Percentiles rank a stretch among this genome's conserved stretches.
phyloP scores from a whole-genome alignment of 2,329 filamentous ascomycete species.

The Trichophyton verrucosum region DNA sequence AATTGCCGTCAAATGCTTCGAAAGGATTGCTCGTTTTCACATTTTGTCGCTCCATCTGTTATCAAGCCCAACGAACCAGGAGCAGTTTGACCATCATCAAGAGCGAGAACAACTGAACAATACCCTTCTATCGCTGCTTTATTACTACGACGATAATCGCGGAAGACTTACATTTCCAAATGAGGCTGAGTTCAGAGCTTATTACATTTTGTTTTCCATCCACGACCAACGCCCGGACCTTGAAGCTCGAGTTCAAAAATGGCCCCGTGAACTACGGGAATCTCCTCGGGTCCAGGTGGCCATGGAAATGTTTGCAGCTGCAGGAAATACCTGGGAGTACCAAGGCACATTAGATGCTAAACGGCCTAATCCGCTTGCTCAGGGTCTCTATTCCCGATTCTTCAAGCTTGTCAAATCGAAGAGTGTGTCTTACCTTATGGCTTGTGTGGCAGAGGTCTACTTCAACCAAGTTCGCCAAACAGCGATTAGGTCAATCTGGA shows the following conservation, averaged over 20 bases:
- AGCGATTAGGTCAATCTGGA: conserved; percentile 44
- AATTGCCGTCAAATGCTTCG: conserved; percentile 48
- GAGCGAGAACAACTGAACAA: conserved; percentile 54
- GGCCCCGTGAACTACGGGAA: conserved; percentile 39
- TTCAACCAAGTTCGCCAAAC: conserved; percentile 48
- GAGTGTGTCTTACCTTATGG: conserved; percentile 49
- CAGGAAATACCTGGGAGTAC: conserved; percentile 40
- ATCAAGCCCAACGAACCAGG: conserved; percentile 38
- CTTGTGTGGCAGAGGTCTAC: conserved; percentile 51
- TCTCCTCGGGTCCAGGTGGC: conserved; percentile 45
- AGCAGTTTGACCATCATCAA: conserved; percentile 45
- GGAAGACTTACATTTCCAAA: conserved; percentile 41
- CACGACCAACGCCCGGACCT: conserved; percentile 42
- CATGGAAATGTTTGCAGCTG: conserved; percentile 44
- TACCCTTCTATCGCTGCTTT: conserved; percentile 48
- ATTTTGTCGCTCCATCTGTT: conserved; percentile 51
- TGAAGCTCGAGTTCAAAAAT: conserved; percentile 46
- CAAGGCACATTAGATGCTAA: conserved; percentile 41
- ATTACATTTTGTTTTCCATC: conserved; percentile 47
- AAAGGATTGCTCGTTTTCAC: conserved; percentile 52
- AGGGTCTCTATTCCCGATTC: conserved; percentile 47
- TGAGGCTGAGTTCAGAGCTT: conserved; percentile 53
- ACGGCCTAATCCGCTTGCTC: conserved; percentile 41
- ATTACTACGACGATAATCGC: conserved; percentile 47
- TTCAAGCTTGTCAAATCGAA: conserved; percentile 45